Evolutionary conservation across 164 flowering plant species (phyloP).

Genomic region (Piper betle): DNA sequence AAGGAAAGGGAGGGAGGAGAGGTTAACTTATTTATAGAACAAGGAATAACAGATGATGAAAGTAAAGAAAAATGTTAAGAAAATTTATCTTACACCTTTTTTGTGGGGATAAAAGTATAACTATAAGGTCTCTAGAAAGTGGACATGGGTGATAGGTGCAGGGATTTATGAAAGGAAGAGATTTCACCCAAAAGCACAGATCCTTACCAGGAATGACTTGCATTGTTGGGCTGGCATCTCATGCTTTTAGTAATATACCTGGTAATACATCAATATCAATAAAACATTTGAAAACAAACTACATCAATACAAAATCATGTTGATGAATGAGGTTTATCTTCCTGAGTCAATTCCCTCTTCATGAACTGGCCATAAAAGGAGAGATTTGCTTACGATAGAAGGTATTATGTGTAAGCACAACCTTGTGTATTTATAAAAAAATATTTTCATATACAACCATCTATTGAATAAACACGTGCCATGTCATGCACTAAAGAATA

Average conservation of each 20-base stretch:
- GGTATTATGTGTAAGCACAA: not conserved
- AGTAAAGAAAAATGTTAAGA: too few species aligned
- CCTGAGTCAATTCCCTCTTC: not conserved
- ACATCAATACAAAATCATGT: not conserved
- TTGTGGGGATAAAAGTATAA: too few species aligned
- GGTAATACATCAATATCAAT: not conserved
- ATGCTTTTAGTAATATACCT: not conserved
- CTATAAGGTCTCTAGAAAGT: too few species aligned
- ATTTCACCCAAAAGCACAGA: not conserved
- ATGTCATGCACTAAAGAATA: too few species aligned
- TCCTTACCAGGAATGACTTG: conserved; percentile 3
- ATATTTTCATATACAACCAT: not conserved
- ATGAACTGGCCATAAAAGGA: not conserved
- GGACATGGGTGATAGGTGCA: conserved; percentile 3
- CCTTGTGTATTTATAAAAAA: not conserved
- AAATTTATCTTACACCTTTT: too few species aligned
- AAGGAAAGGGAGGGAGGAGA: conserved; percentile 10
- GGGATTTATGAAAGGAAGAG: not conserved
- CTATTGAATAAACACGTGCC: too few species aligned
- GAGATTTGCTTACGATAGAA: not conserved
- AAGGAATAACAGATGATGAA: too few species aligned
- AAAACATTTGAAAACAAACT: not conserved
- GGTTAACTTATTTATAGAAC: conserved; percentile 22
- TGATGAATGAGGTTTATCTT: not conserved
- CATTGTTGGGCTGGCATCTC: not conserved